A percentile compares a stretch with the other conserved stretches of the same genome.
These are phyloP conservation scores for Alternaria sp. DNA, from an alignment of 2,329 filamentous ascomycete genomes.

Conservation along the genomic window DNA sequence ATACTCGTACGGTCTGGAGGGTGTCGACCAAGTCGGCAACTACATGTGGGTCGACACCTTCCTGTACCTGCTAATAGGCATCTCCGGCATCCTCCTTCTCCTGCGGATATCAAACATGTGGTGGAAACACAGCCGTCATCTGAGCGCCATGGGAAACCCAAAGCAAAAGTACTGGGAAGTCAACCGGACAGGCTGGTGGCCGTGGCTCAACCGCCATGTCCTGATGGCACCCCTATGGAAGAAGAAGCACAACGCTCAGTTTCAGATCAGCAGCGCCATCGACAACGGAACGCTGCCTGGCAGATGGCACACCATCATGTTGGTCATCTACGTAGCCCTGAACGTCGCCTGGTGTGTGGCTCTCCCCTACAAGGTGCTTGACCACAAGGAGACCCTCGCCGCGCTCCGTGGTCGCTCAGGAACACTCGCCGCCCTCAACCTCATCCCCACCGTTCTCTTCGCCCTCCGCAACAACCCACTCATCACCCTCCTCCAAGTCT, in stretches of 20 bases:
- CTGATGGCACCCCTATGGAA: conserved; percentile 74
- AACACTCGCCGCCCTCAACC: conserved; percentile 83
- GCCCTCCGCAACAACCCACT: conserved; percentile 93
- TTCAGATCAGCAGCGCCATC: conserved; percentile 71
- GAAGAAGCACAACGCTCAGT: conserved; percentile 78
- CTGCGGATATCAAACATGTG: conserved; percentile 53
- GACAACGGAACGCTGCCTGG: conserved; percentile 80
- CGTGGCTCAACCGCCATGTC: conserved; percentile 69
- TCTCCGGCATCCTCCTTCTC: conserved; percentile 48
- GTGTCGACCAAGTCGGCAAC: conserved; percentile 57
- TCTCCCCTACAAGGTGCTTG: conserved; percentile 63
- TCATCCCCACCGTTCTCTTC: conserved; percentile 88
- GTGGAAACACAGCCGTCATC: conserved; percentile 54
- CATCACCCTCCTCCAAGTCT: conserved; percentile 80
- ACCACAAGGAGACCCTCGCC: conserved; percentile 68
- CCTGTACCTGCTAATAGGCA: conserved; percentile 44
- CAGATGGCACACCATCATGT: conserved; percentile 75
- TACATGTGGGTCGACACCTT: conserved; percentile 56
- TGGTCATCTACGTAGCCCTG: conserved; percentile 70
- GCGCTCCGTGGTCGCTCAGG: conserved; percentile 87
- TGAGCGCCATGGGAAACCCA: conserved; percentile 53
- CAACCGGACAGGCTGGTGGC: conserved; percentile 55
- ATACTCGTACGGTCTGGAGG: conserved; percentile 54
- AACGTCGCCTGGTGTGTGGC: conserved; percentile 80
- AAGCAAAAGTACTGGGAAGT: conserved; percentile 54